phyloP scores from a whole-genome alignment of 495 filamentous ascomycete genomes.

The Talaromyces adpressus region DNA sequence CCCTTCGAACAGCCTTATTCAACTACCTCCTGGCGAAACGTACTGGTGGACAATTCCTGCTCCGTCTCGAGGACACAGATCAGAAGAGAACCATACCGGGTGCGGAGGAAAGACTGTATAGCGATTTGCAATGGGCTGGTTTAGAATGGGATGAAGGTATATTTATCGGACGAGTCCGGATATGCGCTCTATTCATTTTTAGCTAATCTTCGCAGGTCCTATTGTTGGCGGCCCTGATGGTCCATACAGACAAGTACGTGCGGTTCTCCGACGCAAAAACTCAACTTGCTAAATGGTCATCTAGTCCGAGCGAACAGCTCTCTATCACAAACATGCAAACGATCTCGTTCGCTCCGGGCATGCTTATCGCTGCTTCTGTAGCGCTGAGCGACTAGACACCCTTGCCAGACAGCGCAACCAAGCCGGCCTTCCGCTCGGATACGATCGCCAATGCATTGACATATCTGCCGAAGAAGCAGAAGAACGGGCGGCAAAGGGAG shows the following conservation, averaged over 20 bases:
- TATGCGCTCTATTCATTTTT: background rate
- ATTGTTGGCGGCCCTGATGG: constrained; percentile 70
- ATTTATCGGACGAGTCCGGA: constrained; percentile 5
- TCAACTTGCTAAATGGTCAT: background rate
- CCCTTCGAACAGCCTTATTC: constrained; percentile 82
- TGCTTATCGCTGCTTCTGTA: constrained; percentile 93
- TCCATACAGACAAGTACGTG: constrained; percentile 73
- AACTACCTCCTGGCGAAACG: constrained; percentile 84
- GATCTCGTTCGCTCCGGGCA: constrained; percentile 61
- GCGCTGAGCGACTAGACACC: constrained; percentile 57
- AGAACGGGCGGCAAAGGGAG: constrained; percentile 55
- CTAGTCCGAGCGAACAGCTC: constrained; percentile 69
- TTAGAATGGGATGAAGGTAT: constrained; percentile 90
- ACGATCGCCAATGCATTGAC: constrained; percentile 69
- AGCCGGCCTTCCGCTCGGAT: constrained; percentile 56
- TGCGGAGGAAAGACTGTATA: constrained; percentile 67
- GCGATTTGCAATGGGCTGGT: constrained; percentile 83
- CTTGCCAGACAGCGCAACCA: constrained; percentile 53
- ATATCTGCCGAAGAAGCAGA: constrained; percentile 63
- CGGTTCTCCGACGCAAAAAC: background rate
- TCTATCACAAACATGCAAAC: constrained; percentile 69
- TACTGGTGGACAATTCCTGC: constrained; percentile 86
- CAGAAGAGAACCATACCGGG: constrained; percentile 74
- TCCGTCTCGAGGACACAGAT: constrained; percentile 95
- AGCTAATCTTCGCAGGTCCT: constrained; percentile 49